A percentile compares a stretch with the other conserved stretches of the same genome.
Conservation (phyloP, 2,329 filamentous ascomycete genomes). For the Alternaria panax region DNA sequence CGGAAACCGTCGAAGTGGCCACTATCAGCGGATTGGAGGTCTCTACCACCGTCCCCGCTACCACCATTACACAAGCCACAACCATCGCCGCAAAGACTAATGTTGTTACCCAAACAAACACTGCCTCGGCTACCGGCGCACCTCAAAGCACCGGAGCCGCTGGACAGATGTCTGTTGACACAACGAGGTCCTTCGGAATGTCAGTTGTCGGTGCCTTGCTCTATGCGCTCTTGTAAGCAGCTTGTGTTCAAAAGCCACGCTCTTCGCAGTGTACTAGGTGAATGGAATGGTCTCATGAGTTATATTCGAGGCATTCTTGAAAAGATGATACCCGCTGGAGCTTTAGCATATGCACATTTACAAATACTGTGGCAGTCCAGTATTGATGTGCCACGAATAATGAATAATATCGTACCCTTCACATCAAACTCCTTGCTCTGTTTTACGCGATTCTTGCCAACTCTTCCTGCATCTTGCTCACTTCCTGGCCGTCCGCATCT, state of each 20-base stretch:
- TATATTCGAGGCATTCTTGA: slow-evolving; percentile 10
- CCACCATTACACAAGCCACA: slow-evolving; percentile 33
- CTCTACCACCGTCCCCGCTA: slow-evolving; percentile 27
- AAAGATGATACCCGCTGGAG: slow-evolving; percentile 32
- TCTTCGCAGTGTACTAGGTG: not conserved
- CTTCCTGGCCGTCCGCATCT: slow-evolving; percentile 40
- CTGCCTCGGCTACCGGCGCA: slow-evolving; percentile 14
- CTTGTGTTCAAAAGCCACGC: not conserved
- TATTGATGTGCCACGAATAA: slow-evolving; percentile 20
- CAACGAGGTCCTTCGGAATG: slow-evolving; percentile 30
- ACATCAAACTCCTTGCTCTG: not conserved
- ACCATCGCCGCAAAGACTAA: slow-evolving; percentile 32
- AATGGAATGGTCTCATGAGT: not conserved
- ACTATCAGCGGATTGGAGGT: slow-evolving; percentile 28
- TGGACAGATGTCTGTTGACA: slow-evolving; percentile 23
- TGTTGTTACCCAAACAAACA: slow-evolving; percentile 27
- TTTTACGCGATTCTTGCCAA: not conserved
- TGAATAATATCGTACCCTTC: slow-evolving; percentile 19
- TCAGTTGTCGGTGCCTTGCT: slow-evolving; percentile 36
- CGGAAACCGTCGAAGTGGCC: slow-evolving; percentile 26
- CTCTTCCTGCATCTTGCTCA: slow-evolving; percentile 21
- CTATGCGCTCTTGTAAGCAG: slow-evolving; percentile 30
- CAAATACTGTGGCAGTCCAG: slow-evolving; percentile 9
- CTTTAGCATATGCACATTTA: slow-evolving; percentile 3
- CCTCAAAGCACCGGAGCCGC: slow-evolving; percentile 33